Percentiles rank a stretch among this genome's conserved stretches.
phyloP scores from a whole-genome alignment of 768 basidiomycete genomes.

The Russula emetica region DNA sequence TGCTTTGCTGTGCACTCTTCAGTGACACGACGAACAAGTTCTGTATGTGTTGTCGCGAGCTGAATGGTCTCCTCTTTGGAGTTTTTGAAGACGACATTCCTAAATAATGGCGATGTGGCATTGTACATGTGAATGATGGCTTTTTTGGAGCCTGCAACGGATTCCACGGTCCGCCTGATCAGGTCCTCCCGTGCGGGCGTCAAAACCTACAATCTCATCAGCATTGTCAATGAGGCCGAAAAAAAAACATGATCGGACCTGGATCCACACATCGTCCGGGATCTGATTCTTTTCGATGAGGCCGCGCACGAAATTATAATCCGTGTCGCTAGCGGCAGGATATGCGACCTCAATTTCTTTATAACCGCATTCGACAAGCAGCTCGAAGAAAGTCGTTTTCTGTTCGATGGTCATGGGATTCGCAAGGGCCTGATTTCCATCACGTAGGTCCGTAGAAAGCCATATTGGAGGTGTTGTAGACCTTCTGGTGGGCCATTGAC shows the following conservation, averaged over 20 bases:
- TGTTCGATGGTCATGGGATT: constrained; percentile 98
- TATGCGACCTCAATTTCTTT: constrained; percentile 99
- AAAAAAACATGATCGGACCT: constrained; percentile 53
- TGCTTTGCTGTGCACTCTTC: constrained; percentile 80
- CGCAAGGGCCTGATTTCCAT: constrained; percentile 95
- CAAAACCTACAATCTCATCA: constrained; percentile 60
- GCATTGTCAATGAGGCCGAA: not conserved
- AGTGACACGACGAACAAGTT: constrained; percentile 77
- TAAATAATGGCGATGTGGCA: constrained; percentile 91
- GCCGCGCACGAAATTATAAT: constrained; percentile 88
- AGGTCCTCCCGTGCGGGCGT: constrained; percentile 95
- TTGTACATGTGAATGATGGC: constrained; percentile 99
- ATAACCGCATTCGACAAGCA: constrained; percentile 83
- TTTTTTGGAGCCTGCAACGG: constrained; percentile 81
- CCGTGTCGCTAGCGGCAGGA: constrained; percentile 95
- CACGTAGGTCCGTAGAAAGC: constrained; percentile 95
- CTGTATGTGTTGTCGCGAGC: constrained; percentile 84
- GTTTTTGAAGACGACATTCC: constrained; percentile 91
- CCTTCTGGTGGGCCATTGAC: constrained; percentile 90
- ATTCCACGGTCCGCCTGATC: constrained; percentile 83
- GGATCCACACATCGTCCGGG: constrained; percentile 94
- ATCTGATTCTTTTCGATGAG: constrained; percentile 80
- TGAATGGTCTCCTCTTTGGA: constrained; percentile 89
- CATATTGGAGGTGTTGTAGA: constrained; percentile 84
- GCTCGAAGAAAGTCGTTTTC: constrained; percentile 87